Evolutionary conservation across 2,329 filamentous ascomycete genomes (phyloP), one percentile per base, ranked within the genome.

Genomic region (Aureobasidium namibiae): DNA sequence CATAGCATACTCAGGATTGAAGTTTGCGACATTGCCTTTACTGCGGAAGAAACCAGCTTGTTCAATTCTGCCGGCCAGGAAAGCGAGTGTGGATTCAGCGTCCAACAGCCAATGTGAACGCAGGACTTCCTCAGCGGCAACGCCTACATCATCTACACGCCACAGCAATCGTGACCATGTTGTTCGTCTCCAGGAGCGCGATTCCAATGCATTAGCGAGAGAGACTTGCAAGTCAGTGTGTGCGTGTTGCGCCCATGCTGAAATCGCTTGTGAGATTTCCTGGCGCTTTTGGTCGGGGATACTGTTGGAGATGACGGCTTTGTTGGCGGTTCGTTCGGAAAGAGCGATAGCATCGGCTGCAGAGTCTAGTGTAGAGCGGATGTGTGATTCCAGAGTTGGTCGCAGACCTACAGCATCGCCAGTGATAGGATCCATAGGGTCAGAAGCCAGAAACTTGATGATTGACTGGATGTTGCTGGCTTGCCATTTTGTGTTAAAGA

Each of bases 161-260:
- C 91, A 96, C 69, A 96, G 91, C 0, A 97, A 80, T 71, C 95
- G 95, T 88, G 90, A 96, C 92, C 92, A 97, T 16, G 85, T 82
- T 4, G 96, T 78, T 63, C 88, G 87, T 26, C 84, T 82, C 92
- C 92, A 96, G 39, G 85, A 80, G 18, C 76, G 80, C n/a, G 88
- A 85, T 0, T 82, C 78, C 66, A 96, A 92, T 0, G 90, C 91
- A 45, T 83, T 75, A 64, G 92, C 87, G 1, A 96, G 82, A 65
- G 91, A 82, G 53, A 87, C 82, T 63, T 90, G 89, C 8, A 97
- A 80, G 72, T 97, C 92, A 0, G 84, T 81, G 69, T 97, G 92
- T 0, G 89, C 90, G 23, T 78, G 78, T 67, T 92, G 86, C 0
- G 91, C 86, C 90, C 92, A 96, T 3, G 75, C 72, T 0, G 83